Percentiles rank a stretch among this genome's conserved stretches.
Evolutionary conservation across 129 eudicot species (phyloP).

Genomic region (Escallonia rubra): DNA sequence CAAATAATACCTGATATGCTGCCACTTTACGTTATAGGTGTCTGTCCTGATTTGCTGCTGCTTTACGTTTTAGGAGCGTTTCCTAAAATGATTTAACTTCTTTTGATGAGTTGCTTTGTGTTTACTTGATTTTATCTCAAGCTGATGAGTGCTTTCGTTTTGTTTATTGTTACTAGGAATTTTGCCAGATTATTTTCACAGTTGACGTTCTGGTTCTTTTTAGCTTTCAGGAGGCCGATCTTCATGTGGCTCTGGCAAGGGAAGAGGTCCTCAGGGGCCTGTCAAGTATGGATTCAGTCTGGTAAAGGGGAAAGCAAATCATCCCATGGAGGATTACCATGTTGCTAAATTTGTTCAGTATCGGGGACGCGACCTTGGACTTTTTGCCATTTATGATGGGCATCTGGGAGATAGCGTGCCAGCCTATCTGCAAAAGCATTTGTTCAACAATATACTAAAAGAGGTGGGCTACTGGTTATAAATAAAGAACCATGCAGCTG

Average conservation of each 20-base stretch:
- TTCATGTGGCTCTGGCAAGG: slow-evolving; percentile 59
- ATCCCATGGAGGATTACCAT: slow-evolving; percentile 92
- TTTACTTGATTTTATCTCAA: too few relatives aligned
- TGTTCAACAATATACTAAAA: slow-evolving; percentile 63
- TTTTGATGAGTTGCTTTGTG: too few relatives aligned
- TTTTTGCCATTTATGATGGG: slow-evolving; percentile 84
- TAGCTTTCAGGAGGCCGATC: slow-evolving; percentile 52
- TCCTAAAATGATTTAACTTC: too few relatives aligned
- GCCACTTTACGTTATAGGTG: too few relatives aligned
- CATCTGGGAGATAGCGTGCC: slow-evolving; percentile 83
- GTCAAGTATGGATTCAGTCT: slow-evolving; percentile 61
- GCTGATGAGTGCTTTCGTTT: too few relatives aligned
- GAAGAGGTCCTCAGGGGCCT: slow-evolving; percentile 56
- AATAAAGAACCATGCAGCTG: not conserved
- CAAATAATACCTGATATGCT: too few relatives aligned
- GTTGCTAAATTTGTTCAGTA: slow-evolving; percentile 59
- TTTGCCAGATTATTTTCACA: not conserved
- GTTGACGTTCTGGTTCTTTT: slow-evolving; percentile 2
- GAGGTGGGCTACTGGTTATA: slow-evolving; percentile 43
- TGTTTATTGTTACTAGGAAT: too few relatives aligned
- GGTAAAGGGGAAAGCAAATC: slow-evolving; percentile 82
- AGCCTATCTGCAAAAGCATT: slow-evolving; percentile 71
- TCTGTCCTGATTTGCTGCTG: too few relatives aligned
- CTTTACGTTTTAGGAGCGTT: too few relatives aligned
- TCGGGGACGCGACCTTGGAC: slow-evolving; percentile 68